phyloP scores from a whole-genome alignment of 768 basidiomycete species.

The Pisolithus tinctorius region DNA sequence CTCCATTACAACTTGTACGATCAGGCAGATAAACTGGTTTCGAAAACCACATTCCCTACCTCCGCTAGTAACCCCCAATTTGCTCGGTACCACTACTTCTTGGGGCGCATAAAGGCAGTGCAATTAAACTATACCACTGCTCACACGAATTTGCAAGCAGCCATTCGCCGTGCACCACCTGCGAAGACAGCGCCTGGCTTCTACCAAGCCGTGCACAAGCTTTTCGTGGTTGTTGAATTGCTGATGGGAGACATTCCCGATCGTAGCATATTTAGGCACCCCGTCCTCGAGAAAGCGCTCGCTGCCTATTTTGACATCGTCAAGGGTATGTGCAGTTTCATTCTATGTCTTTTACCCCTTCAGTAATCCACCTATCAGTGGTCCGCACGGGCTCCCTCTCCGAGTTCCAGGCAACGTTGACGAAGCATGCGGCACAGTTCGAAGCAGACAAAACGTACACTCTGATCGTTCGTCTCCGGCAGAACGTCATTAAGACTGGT shows the following conservation, averaged over 20 bases:
- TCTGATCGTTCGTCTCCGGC: slow-evolving; percentile 89
- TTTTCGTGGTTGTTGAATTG: slow-evolving; percentile 89
- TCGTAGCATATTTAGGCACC: slow-evolving; percentile 81
- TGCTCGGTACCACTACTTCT: slow-evolving; percentile 89
- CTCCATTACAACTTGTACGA: slow-evolving; percentile 85
- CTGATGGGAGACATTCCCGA: slow-evolving; percentile 99
- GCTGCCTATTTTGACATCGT: slow-evolving; percentile 92
- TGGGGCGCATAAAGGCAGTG: slow-evolving; percentile 89
- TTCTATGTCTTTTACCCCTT: neutral
- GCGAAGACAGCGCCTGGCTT: slow-evolving; percentile 90
- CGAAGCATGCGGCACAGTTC: slow-evolving; percentile 69
- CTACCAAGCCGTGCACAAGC: slow-evolving; percentile 92
- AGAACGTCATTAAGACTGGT: slow-evolving; percentile 99
- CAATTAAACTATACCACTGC: slow-evolving; percentile 92
- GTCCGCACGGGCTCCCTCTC: slow-evolving; percentile 92
- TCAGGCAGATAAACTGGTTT: slow-evolving; percentile 94
- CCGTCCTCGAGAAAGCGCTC: slow-evolving; percentile 83
- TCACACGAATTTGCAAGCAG: slow-evolving; percentile 86
- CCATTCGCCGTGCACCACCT: slow-evolving; percentile 87
- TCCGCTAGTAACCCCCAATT: slow-evolving; percentile 87
- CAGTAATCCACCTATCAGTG: slow-evolving; percentile 39
- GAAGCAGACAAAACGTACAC: slow-evolving; percentile 84
- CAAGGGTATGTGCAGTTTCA: slow-evolving; percentile 53
- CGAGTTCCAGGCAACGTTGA: slow-evolving; percentile 83
- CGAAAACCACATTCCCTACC: slow-evolving; percentile 85